phyloP scores from a whole-genome alignment of 257 asterid genomes.

The Solanum dulcamara region DNA sequence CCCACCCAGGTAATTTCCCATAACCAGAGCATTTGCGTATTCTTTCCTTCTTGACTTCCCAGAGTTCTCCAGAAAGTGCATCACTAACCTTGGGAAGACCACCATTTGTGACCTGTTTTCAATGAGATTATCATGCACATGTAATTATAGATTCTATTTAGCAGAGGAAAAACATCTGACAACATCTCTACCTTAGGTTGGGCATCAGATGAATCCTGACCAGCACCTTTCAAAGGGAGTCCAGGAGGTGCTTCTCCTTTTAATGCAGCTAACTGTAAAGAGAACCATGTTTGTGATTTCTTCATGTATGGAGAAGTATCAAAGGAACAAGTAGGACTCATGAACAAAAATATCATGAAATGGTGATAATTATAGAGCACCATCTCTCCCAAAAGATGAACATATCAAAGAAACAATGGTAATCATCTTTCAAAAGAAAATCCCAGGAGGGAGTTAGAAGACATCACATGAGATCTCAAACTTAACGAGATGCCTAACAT shows the following conservation, averaged over 20 bases:
- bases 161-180: slow-evolving; percentile 2
- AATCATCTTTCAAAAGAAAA: background rate
- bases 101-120: slow-evolving; percentile 64
- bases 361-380: background rate
- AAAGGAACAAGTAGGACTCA: background rate
- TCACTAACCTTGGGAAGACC: slow-evolving; percentile 71
- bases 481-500: background rate
- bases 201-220: slow-evolving; percentile 95
- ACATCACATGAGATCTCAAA: background rate
- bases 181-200: slow-evolving; percentile 51
- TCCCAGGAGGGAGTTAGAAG: background rate
- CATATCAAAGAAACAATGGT: background rate
- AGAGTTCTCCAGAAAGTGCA: slow-evolving; percentile 95
- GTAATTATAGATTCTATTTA: slow-evolving; percentile 9
- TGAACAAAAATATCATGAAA: background rate
- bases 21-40: slow-evolving; percentile 70
- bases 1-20: slow-evolving; percentile 94
- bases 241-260: slow-evolving; percentile 99
- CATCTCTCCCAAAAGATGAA: background rate
- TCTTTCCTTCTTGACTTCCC: slow-evolving; percentile 96
- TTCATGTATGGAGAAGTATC: background rate
- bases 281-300: background rate
- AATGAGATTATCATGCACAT: slow-evolving; percentile 3
- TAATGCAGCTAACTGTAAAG: slow-evolving; percentile 87
- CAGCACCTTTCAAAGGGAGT: slow-evolving; percentile 97